These are phyloP conservation scores for Aspergillus eucalypticola DNA, from an alignment of 2,329 filamentous ascomycete genomes.

Conservation along the genomic window DNA sequence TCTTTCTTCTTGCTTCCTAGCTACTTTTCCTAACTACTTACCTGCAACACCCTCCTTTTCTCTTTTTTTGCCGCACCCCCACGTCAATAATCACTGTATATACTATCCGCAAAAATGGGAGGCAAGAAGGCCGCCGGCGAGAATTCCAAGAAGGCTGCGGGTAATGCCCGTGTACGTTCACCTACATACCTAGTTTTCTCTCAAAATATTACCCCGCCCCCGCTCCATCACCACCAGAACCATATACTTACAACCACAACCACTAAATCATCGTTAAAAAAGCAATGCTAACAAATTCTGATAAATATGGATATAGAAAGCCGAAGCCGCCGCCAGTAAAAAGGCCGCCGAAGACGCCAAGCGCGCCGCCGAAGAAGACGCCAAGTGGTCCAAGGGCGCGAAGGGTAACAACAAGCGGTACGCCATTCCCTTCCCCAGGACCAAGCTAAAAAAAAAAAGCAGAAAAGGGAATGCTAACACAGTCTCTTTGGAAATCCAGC, in stretches of 20 bases:
- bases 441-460: too few relatives aligned
- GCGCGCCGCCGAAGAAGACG: constrained; percentile 66
- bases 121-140: constrained; percentile 69
- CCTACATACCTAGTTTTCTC: background rate
- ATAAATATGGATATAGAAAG: constrained; percentile 65
- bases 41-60: too few relatives aligned
- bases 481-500: constrained; percentile 47
- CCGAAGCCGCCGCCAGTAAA: constrained; percentile 80
- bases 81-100: background rate
- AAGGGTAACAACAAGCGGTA: constrained; percentile 89
- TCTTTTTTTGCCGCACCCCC: background rate
- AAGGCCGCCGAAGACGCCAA: constrained; percentile 68
- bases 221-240: constrained; percentile 17
- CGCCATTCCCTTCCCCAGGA: constrained; percentile 28
- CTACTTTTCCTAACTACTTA: background rate
- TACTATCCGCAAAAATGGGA: constrained; percentile 56
- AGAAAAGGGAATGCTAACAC: too few relatives aligned
- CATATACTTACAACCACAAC: too few relatives aligned
- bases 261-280: too few relatives aligned
- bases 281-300: too few relatives aligned
- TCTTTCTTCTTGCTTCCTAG: background rate
- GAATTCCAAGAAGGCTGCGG: constrained; percentile 83
- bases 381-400: constrained; percentile 80
- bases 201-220: constrained; percentile 26
- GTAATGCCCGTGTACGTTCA: constrained; percentile 65